Percentiles rank a stretch among this genome's conserved stretches.
Evolutionary conservation across 176 grass and related monocot genomes (phyloP).

Genomic region (Pharus latifolius): DNA sequence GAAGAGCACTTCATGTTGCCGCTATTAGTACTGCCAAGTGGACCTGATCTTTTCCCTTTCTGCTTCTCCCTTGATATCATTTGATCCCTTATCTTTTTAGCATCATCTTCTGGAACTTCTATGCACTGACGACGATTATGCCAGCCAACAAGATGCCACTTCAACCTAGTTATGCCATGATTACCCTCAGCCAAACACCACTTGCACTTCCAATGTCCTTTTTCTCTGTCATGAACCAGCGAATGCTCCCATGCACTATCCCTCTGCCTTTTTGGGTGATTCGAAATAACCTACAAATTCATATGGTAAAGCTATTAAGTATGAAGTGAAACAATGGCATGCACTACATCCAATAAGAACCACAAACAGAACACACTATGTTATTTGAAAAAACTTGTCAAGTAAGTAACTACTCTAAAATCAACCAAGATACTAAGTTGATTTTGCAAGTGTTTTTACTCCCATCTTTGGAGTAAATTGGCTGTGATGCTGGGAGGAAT

Average conservation of each 20-base stretch:
- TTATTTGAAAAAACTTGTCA: background rate
- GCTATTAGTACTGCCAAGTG: background rate
- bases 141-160: conserved; percentile 40
- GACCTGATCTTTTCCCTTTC: conserved; percentile 5
- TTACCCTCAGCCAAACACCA: conserved; percentile 32
- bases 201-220: conserved; percentile 37
- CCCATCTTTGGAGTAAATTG: background rate
- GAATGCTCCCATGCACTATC: conserved; percentile 35
- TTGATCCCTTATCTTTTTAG: conserved; percentile 21
- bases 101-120: conserved; percentile 18
- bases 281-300: conserved; percentile 8
- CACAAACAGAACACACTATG: background rate
- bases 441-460: background rate
- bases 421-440: background rate
- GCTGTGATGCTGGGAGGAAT: background rate
- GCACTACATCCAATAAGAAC: background rate
- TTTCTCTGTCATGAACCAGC: conserved; percentile 28
- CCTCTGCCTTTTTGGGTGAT: background rate
- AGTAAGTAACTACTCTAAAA: background rate
- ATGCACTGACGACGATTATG: background rate
- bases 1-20: conserved; percentile 1
- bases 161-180: conserved; percentile 35
- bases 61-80: conserved; percentile 26
- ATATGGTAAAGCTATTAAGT: background rate
- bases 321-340: conserved; percentile 4